Evolutionary conservation across 371 early-diverging fungal genomes (phyloP).

Genomic region (Chytridium lagenaria): DNA sequence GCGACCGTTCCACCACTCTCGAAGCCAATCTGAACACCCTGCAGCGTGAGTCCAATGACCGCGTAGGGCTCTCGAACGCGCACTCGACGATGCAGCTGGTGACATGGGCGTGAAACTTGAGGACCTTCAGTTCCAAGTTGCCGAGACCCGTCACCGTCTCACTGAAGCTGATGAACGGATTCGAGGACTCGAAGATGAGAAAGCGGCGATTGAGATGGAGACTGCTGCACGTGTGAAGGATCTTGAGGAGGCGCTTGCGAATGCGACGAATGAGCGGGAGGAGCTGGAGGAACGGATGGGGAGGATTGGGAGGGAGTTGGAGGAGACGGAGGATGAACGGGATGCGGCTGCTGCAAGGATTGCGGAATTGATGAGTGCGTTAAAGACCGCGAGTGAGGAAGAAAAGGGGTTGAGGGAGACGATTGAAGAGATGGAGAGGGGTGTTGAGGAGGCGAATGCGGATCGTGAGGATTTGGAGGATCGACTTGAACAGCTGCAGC

Average conservation of each 20-base stretch:
- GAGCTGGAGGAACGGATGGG: constrained; percentile 16
- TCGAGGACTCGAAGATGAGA: constrained; percentile 16
- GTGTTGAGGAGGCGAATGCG: constrained; percentile 17
- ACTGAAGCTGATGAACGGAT: constrained; percentile 12
- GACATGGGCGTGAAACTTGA: constrained; percentile 26
- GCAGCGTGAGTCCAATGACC: constrained; percentile 17
- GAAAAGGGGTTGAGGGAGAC: neutral
- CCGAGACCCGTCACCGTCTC: neutral
- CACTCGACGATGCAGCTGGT: constrained; percentile 25
- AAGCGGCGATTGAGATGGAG: constrained; percentile 8
- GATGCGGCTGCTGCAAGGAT: constrained; percentile 21
- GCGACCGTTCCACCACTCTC: neutral
- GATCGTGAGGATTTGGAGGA: constrained; percentile 27
- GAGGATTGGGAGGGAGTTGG: neutral
- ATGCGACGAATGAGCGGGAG: constrained; percentile 20
- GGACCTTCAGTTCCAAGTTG: constrained; percentile 24
- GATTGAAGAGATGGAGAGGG: constrained; percentile 21
- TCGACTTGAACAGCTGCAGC: neutral
- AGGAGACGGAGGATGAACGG: constrained; percentile 22
- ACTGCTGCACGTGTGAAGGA: constrained; percentile 4
- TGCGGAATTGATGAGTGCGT: constrained; percentile 4
- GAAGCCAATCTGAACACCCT: neutral
- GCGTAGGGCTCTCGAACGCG: constrained; percentile 29
- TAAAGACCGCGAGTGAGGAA: neutral
- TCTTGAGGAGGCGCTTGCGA: constrained; percentile 21